phyloP scores from a whole-genome alignment of 805 yeast genomes.

The Ogataea thermomethanolica region DNA sequence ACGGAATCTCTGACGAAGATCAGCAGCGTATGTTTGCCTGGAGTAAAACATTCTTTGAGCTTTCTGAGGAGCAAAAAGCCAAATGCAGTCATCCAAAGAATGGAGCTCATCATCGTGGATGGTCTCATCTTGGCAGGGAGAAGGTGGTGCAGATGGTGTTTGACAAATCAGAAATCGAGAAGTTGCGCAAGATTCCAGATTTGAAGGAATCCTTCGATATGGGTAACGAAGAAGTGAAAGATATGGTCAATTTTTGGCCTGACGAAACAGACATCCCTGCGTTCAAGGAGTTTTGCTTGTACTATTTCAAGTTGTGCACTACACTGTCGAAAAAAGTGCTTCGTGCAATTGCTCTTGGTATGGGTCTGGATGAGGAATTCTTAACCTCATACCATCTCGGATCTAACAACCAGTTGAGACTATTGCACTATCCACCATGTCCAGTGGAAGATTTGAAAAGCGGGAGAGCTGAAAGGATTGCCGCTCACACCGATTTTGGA shows the following conservation, averaged over 20 bases:
- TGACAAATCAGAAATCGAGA: constrained; percentile 15
- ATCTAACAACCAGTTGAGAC: constrained; percentile 30
- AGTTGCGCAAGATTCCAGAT: constrained; percentile 24
- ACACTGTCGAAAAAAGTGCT: constrained; percentile 27
- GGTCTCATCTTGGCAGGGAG: constrained; percentile 26
- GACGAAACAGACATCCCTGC: constrained; percentile 25
- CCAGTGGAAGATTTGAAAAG: constrained; percentile 28
- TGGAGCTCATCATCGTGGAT: constrained; percentile 27
- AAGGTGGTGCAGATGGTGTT: constrained; percentile 24
- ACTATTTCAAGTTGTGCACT: constrained; percentile 18
- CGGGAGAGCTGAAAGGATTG: constrained; percentile 34
- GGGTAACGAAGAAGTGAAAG: constrained; percentile 23
- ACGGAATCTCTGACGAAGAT: constrained; percentile 17
- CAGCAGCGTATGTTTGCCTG: constrained; percentile 19
- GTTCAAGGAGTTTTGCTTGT: constrained; percentile 25
- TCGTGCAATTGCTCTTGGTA: constrained; percentile 29
- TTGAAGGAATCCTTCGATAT: constrained; percentile 35
- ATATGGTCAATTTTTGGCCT: constrained; percentile 23
- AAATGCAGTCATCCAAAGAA: constrained; percentile 23
- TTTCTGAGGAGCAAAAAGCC: constrained; percentile 21
- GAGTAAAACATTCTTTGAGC: constrained; percentile 28
- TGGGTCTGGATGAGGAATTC: constrained; percentile 29
- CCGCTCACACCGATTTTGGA: constrained; percentile 40
- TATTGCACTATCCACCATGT: constrained; percentile 33
- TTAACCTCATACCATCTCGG: constrained; percentile 25